These are phyloP conservation scores for Penicillium turbatum DNA, from an alignment of 495 filamentous ascomycete species.

Conservation along the genomic window DNA sequence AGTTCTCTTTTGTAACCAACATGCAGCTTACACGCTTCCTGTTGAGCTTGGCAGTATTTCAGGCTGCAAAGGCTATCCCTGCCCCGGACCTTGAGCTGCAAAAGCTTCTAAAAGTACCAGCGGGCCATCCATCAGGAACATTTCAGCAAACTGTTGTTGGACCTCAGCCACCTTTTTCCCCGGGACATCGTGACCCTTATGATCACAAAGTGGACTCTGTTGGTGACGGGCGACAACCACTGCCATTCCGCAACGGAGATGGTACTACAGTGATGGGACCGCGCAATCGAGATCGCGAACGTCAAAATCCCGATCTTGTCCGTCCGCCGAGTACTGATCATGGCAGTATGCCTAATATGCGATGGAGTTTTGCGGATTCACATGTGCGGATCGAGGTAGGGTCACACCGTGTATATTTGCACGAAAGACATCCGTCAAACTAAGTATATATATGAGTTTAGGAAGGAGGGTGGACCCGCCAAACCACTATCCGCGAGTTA, in stretches of 20 bases:
- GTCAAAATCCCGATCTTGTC: constrained; percentile 60
- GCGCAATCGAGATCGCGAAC: constrained; percentile 57
- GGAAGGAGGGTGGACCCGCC: constrained; percentile 66
- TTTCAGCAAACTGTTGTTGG: background rate
- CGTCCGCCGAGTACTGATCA: constrained; percentile 62
- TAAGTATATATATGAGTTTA: constrained; percentile 15
- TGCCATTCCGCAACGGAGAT: constrained; percentile 61
- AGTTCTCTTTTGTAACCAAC: background rate
- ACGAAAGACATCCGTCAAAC: background rate
- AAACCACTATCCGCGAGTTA: constrained; percentile 60
- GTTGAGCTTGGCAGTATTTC: constrained; percentile 1
- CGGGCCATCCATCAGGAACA: background rate
- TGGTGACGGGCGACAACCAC: constrained; percentile 53
- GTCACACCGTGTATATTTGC: background rate
- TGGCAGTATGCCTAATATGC: constrained; percentile 58
- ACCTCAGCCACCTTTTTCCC: constrained; percentile 29
- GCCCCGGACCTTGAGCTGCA: constrained; percentile 13
- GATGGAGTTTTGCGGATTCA: constrained; percentile 65
- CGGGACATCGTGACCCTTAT: constrained; percentile 42
- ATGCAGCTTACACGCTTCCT: background rate
- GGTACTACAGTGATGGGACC: constrained; percentile 62
- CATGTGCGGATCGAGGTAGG: constrained; percentile 60
- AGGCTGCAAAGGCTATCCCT: constrained; percentile 4
- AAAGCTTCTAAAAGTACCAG: constrained; percentile 9
- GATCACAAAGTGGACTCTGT: constrained; percentile 53